These are phyloP conservation scores for Gossypium ekmanianum DNA, from an alignment of 345 rosid species.

Conservation along the genomic window DNA sequence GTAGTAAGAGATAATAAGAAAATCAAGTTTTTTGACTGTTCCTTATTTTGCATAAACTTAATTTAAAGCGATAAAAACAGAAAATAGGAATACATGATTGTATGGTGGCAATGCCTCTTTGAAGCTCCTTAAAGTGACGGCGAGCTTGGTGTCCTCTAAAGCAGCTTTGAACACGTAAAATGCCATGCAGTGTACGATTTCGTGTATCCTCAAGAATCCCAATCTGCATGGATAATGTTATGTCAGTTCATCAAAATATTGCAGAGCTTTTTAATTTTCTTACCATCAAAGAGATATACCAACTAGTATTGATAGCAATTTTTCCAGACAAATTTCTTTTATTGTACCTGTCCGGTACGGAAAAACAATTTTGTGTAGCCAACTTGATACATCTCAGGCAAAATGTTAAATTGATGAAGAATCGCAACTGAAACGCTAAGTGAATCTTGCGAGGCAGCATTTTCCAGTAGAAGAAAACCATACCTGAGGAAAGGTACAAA, in stretches of 20 bases:
- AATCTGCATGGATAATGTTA: constrained; percentile 50
- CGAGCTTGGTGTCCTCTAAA: constrained; percentile 96
- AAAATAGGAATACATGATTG: constrained; percentile 70
- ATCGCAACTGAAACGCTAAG: constrained; percentile 96
- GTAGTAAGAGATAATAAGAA: constrained; percentile 24
- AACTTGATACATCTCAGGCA: constrained; percentile 99
- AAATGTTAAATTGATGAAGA: constrained; percentile 92
- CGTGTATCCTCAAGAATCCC: constrained; percentile 97
- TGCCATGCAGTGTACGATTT: constrained; percentile 92
- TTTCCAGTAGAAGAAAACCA: constrained; percentile 89
- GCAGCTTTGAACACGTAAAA: constrained; percentile 90
- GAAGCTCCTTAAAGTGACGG: constrained; percentile 49
- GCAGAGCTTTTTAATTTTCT: neutral
- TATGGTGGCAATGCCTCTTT: constrained; percentile 53
- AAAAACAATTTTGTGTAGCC: constrained; percentile 96
- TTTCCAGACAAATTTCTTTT: neutral
- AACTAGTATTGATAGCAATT: neutral
- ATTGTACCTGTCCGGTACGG: constrained; percentile 89
- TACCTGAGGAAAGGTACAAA: constrained; percentile 51
- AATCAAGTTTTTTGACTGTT: constrained; percentile 5
- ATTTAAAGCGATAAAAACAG: neutral
- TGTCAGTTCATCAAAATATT: neutral
- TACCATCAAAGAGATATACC: neutral
- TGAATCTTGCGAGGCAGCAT: constrained; percentile 77
- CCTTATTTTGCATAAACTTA: neutral